Conservation (phyloP, 768 basidiomycete genomes). For the Tulasnella sp. region DNA sequence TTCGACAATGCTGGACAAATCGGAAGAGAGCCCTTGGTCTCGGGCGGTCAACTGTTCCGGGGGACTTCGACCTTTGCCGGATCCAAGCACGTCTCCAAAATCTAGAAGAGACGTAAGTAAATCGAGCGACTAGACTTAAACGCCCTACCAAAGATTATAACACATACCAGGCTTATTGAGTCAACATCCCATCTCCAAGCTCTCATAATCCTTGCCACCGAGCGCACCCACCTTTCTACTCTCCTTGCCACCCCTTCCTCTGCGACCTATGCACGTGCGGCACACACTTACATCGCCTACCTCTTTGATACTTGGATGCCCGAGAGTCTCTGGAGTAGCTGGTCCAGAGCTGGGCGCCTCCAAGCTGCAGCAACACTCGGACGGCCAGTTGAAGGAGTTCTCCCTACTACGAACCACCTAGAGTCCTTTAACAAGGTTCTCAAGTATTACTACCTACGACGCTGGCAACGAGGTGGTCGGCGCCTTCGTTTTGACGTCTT, state of each 20-base stretch:
- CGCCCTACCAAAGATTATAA: too few relatives aligned
- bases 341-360: conserved; percentile 23
- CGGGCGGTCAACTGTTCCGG: too few relatives aligned
- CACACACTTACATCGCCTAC: conserved; percentile 20
- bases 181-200: too few relatives aligned
- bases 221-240: too few relatives aligned
- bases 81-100: too few relatives aligned
- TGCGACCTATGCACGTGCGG: conserved; percentile 14
- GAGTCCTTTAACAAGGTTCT: conserved; percentile 31
- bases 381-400: conserved; percentile 21
- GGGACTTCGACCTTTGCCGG: too few relatives aligned
- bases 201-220: too few relatives aligned
- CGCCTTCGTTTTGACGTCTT: conserved; percentile 26
- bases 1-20: conserved; percentile 31
- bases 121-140: too few relatives aligned
- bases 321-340: conserved; percentile 24
- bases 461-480: conserved; percentile 22
- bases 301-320: conserved; percentile 23
- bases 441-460: conserved; percentile 23
- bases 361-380: conserved; percentile 21
- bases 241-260: too few relatives aligned
- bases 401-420: conserved; percentile 32
- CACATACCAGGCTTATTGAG: too few relatives aligned
- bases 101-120: too few relatives aligned
- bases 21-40: too few relatives aligned